Base-by-base conservation (phyloP, 2,329 filamentous ascomycete genomes). In the Clonostachys byssicola region DNA sequence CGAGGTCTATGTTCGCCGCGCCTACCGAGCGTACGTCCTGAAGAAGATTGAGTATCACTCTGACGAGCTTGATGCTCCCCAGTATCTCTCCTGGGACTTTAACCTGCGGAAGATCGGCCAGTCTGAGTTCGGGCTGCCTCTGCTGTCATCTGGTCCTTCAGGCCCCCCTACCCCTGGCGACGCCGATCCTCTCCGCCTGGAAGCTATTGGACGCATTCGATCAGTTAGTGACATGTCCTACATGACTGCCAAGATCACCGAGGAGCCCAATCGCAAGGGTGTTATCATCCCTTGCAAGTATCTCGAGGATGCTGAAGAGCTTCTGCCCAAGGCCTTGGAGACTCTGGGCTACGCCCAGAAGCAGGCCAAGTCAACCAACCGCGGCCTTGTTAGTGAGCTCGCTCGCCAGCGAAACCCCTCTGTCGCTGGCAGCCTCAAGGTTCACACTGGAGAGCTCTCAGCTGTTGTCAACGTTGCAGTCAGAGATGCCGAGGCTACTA, bases 161-260 rank as follows among this genome's bases (percentile, higher is more conserved):
- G 87, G 89, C 5, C 90, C 91, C n/a, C 83, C 83, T 42, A 92
- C 88, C 2, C 88, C 88, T 13, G 54, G 60, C 36, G 46, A 39
- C 33, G 34, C 42, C 36, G 80, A 83, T 49, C 23, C 23, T 30
- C 23, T 30, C 23, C 23, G 23, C 23, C 23, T 30, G 23, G 36
- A 39, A 5, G 14, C 36, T 39, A 39, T 39, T 18, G 17, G 14
- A n/a, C 85, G 92, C 57, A 87, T 97, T 60, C 85, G 88, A 72
- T 97, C 94, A 46, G 94, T 99, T 67, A 96, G 91, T 66, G 94
- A 99, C 63, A 89, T 99, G 87, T 89, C 90, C 14, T 96, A 95
- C 67, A 74, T 96, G 51, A 78, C 83, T 50, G 82, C 82, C 54
- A 86, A 87, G 63, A 80, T 82, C 46, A 81, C 86, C 40, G 77